Conservation (phyloP, 2,329 filamentous ascomycete genomes). For the Cladorrhinum sp. region DNA sequence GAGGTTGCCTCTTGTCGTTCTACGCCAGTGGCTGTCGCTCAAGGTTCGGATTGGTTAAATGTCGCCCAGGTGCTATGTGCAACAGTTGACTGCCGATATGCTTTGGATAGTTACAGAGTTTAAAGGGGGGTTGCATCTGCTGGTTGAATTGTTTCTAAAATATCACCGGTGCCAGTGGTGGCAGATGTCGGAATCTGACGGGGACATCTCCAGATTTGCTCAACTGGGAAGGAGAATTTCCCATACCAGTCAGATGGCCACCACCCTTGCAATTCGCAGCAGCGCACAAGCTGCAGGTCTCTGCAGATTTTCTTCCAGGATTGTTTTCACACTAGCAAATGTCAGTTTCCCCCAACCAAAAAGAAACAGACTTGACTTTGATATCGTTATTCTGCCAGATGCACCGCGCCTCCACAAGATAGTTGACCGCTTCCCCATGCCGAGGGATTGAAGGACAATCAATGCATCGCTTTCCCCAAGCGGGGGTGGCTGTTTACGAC, state of each 20-base stretch:
- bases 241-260: not conserved
- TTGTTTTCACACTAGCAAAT: not conserved
- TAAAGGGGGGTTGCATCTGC: not conserved
- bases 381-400: not conserved
- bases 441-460: not conserved
- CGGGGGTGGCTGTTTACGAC: conserved; percentile 1
- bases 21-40: conserved; percentile 15
- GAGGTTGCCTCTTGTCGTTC: conserved; percentile 22
- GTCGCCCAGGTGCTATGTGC: not conserved
- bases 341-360: not conserved
- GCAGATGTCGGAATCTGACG: not conserved
- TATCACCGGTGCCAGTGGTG: not conserved
- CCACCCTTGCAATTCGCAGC: not conserved
- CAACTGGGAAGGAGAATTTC: not conserved
- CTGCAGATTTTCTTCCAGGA: not conserved
- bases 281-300: not conserved
- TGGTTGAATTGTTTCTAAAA: not conserved
- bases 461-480: not conserved
- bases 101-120: conserved; percentile 7
- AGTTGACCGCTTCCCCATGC: not conserved
- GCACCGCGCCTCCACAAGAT: not conserved
- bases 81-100: conserved; percentile 14
- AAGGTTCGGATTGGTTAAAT: conserved; percentile 12
- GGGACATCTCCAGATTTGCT: not conserved
- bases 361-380: not conserved